Evolutionary conservation across 805 yeast genomes (phyloP).

Genomic region (Wickerhamiella bombiphila): DNA sequence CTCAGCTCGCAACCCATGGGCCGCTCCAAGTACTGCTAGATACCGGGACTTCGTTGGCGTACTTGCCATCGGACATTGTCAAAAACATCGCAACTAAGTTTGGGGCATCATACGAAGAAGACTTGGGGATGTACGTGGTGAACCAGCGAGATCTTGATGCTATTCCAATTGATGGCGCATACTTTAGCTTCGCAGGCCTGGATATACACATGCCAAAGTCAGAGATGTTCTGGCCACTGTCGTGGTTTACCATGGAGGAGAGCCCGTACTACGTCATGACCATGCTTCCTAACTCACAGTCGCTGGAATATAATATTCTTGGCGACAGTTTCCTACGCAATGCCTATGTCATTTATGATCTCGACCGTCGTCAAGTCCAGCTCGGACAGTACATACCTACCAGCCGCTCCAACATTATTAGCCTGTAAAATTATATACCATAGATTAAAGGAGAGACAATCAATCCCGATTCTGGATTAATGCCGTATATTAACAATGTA

Average conservation of each 20-base stretch:
- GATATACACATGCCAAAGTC: constrained; percentile 33
- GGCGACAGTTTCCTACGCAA: constrained; percentile 46
- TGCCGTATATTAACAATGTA: too few species aligned
- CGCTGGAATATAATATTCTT: constrained; percentile 27
- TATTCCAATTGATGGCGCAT: constrained; percentile 19
- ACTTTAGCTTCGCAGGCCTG: constrained; percentile 39
- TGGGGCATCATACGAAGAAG: constrained; percentile 28
- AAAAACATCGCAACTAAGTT: constrained; percentile 24
- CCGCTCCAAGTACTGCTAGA: constrained; percentile 33
- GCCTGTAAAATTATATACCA: too few species aligned
- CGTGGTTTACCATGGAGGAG: constrained; percentile 18
- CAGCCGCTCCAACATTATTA: constrained; percentile 7
- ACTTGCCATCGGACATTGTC: constrained; percentile 30
- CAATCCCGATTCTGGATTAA: background rate
- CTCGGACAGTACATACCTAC: constrained; percentile 24
- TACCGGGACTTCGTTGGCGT: constrained; percentile 41
- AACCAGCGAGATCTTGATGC: constrained; percentile 22
- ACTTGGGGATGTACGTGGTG: constrained; percentile 30
- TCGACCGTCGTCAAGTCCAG: constrained; percentile 37
- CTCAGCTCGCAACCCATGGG: background rate
- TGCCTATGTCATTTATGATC: constrained; percentile 44
- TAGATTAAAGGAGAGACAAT: too few species aligned
- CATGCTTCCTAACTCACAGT: constrained; percentile 17
- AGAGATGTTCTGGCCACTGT: constrained; percentile 23
- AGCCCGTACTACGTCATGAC: constrained; percentile 20